These are phyloP conservation scores for Myxozyma sirexii DNA, from an alignment of 805 yeast species.

Conservation along the genomic window DNA sequence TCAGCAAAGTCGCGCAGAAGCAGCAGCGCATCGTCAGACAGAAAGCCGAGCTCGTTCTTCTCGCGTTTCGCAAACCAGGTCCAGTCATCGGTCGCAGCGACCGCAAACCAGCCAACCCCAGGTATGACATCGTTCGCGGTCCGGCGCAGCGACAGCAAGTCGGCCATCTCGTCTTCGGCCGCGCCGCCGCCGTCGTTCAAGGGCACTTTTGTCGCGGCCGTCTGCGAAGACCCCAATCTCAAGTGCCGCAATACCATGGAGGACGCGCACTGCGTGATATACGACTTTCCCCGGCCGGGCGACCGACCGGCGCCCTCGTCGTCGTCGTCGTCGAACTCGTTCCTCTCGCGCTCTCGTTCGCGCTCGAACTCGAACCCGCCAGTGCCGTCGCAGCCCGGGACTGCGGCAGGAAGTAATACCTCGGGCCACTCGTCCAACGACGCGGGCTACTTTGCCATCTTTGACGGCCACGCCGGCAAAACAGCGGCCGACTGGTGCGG, in stretches of 20 bases:
- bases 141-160: conserved; percentile 1
- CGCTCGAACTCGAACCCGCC: conserved; percentile 12
- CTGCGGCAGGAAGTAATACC: conserved; percentile 1
- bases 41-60: conserved; percentile 15
- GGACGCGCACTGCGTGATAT: conserved; percentile 90
- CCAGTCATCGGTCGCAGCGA: conserved; percentile 8
- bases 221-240: conserved; percentile 83
- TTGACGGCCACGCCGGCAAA: conserved; percentile 97
- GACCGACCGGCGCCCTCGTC: neutral
- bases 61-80: conserved; percentile 15
- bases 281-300: conserved; percentile 75
- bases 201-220: conserved; percentile 74
- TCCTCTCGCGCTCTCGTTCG: conserved; percentile 5
- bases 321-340: neutral
- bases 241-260: conserved; percentile 89
- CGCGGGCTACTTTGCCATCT: conserved; percentile 93
- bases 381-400: neutral
- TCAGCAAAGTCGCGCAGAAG: conserved; percentile 4
- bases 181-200: conserved; percentile 41
- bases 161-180: neutral
- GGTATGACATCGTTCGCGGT: conserved; percentile 11
- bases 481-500: conserved; percentile 96
- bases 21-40: conserved; percentile 1
- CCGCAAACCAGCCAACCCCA: conserved; percentile 6
- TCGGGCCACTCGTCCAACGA: conserved; percentile 46